Base-by-base conservation (phyloP, 2,329 filamentous ascomycete genomes). In the Neonectria neomacrospora region DNA sequence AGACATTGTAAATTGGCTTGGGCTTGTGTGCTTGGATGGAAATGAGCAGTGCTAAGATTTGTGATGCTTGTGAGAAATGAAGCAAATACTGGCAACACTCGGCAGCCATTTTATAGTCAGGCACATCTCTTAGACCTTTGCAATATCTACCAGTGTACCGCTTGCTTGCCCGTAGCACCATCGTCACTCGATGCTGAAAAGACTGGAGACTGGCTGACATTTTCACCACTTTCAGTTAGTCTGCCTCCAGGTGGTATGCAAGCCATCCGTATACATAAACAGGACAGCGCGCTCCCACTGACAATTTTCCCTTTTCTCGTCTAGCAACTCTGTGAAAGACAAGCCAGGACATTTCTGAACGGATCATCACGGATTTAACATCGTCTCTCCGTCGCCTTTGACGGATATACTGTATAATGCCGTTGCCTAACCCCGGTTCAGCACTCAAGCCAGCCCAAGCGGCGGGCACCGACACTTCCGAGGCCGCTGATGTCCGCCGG, bases 181-280 rank as follows among this genome's bases (percentile, higher is more conserved):
- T 37, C 16, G 34, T 37, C 34, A n/a, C 14, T 5, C 16, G 32
- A 37, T 16, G 32, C 14, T 18, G 34, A 7, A 5, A 14, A 14
- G 32, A 34, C 32, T 34, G 32, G 32, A 34, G 9, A 39, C 18
- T 55, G 59, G 56, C 55, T 63, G 60, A 63, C 54, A 51, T 54
- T 63, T 58, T 58, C 58, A 23, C 60, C 50, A 20, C 34, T 50
- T 63, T 20, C 16, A 54, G 20, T 53, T 63, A 58, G 54, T 30
- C 18, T 18, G 16, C 6, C 14, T 10, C 6, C 8, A 7, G 3
- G 3, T 37, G 22, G 12, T 16, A 10, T 28, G n/a, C 32, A 45
- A 39, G 37, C 37, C 16, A 12, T 42, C 37, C 60, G 41, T 18
- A 50, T 48, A 14, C 10, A 16, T 18, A n/a, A 16, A 44, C 9